A percentile compares a stretch with the other conserved stretches of the same genome.
phyloP scores from a whole-genome alignment of 1,139 yeast species.

The Yamadazyma sp. region DNA sequence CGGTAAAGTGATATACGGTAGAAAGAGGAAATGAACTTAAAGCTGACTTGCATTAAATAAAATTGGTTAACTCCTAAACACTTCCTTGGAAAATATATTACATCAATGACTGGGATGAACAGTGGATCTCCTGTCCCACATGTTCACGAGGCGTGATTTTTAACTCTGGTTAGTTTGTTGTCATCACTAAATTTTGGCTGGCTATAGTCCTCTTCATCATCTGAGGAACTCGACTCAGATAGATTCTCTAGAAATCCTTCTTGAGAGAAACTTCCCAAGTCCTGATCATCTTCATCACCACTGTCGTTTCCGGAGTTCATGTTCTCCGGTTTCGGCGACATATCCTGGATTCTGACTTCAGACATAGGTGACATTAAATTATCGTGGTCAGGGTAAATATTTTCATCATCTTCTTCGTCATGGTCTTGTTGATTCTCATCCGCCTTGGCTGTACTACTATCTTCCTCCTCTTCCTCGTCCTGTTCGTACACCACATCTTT shows the following conservation, averaged over 20 bases:
- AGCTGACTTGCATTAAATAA: not conserved
- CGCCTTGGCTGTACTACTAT: not conserved
- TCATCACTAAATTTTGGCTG: slow-evolving; percentile 17
- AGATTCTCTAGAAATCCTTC: slow-evolving; percentile 35
- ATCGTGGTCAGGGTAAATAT: slow-evolving; percentile 11
- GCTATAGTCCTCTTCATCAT: slow-evolving; percentile 25
- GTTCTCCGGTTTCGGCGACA: slow-evolving; percentile 23
- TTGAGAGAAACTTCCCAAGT: slow-evolving; percentile 19
- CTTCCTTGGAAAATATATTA: not conserved
- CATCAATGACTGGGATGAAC: too few relatives aligned
- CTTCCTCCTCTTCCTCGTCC: slow-evolving; percentile 12
- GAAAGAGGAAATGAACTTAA: slow-evolving; percentile 23
- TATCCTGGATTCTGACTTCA: slow-evolving; percentile 24
- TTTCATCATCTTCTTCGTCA: slow-evolving; percentile 17
- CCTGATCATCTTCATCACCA: slow-evolving; percentile 26
- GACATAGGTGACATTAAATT: slow-evolving; percentile 19
- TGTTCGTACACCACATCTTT: slow-evolving; percentile 27
- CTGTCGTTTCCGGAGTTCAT: slow-evolving; percentile 12
- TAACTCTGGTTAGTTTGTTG: slow-evolving; percentile 37
- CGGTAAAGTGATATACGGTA: slow-evolving; percentile 57
- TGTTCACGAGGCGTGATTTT: slow-evolving; percentile 37
- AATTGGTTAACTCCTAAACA: not conserved
- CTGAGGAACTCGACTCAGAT: slow-evolving; percentile 41
- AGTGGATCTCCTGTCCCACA: too few relatives aligned
- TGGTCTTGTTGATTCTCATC: slow-evolving; percentile 13